Conservation (phyloP, 1,284 basidiomycete species). For the Boletus calvinii region DNA sequence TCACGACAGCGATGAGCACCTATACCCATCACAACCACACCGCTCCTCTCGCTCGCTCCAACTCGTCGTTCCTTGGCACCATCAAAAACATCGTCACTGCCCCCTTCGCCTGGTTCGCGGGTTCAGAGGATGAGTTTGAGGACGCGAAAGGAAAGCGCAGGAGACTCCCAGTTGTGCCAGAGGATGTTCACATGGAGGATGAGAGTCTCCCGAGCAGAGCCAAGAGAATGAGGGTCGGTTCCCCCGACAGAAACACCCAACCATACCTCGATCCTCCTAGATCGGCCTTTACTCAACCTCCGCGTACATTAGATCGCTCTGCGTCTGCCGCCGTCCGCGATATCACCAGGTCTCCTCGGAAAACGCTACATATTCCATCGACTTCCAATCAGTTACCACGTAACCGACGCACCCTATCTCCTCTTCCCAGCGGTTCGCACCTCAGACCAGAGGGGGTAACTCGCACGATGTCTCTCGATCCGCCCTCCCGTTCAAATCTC, state of each 20-base stretch:
- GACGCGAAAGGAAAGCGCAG: constrained; percentile 50
- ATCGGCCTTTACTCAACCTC: constrained; percentile 41
- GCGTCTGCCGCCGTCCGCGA: constrained; percentile 11
- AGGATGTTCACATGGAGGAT: constrained; percentile 33
- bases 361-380: constrained; percentile 28
- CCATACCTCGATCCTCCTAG: constrained; percentile 57
- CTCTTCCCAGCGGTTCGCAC: constrained; percentile 32
- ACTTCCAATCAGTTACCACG: constrained; percentile 32
- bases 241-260: constrained; percentile 39
- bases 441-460: constrained; percentile 35
- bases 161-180: constrained; percentile 35
- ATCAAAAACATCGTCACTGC: constrained; percentile 66
- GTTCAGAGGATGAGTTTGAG: constrained; percentile 48
- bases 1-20: constrained; percentile 30
- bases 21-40: constrained; percentile 32
- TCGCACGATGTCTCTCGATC: constrained; percentile 66
- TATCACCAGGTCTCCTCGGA: constrained; percentile 28
- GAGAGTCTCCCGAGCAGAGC: constrained; percentile 32
- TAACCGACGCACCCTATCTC: constrained; percentile 43
- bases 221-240: constrained; percentile 58
- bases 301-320: constrained; percentile 14
- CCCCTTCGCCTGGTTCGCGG: constrained; percentile 58
- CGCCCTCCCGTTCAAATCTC: constrained; percentile 38
- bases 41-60: constrained; percentile 42
- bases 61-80: constrained; percentile 53